Evolutionary conservation across 2,329 filamentous ascomycete species (phyloP).

Genomic region (Botrytis pseudocinerea): DNA sequence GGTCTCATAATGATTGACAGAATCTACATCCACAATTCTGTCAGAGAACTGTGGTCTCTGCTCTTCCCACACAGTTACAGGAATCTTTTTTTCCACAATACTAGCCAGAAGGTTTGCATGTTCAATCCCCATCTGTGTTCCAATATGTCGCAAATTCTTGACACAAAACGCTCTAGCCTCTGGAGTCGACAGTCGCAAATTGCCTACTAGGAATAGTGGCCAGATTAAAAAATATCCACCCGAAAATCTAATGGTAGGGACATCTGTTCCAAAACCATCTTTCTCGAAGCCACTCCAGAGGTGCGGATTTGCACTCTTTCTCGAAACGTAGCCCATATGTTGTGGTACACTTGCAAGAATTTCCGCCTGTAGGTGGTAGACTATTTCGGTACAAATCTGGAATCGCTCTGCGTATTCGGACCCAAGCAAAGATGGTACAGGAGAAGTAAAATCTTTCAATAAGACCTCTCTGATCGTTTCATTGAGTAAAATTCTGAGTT

Average conservation of each 20-base stretch:
- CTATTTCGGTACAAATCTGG: slow-evolving; percentile 22
- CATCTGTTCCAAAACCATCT: neutral
- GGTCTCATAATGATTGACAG: neutral
- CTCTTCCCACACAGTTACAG: slow-evolving; percentile 24
- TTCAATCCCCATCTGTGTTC: slow-evolving; percentile 32
- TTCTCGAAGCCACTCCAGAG: neutral
- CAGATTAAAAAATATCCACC: slow-evolving; percentile 37
- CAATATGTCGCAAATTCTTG: slow-evolving; percentile 32
- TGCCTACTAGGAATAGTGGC: slow-evolving; percentile 37
- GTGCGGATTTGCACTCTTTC: neutral
- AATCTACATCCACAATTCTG: neutral
- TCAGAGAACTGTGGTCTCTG: too few relatives aligned
- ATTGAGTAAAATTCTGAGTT: slow-evolving; percentile 34
- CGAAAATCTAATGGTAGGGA: slow-evolving; percentile 24
- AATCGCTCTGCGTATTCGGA: slow-evolving; percentile 25
- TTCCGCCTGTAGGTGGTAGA: slow-evolving; percentile 31
- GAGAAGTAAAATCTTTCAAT: slow-evolving; percentile 14
- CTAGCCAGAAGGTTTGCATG: slow-evolving; percentile 34
- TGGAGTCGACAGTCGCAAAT: slow-evolving; percentile 27
- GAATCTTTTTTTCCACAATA: slow-evolving; percentile 20
- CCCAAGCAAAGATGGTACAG: slow-evolving; percentile 24
- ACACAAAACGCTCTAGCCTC: slow-evolving; percentile 29
- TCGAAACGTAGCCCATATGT: slow-evolving; percentile 23
- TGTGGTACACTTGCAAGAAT: slow-evolving; percentile 38
- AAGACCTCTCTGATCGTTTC: slow-evolving; percentile 34